phyloP scores from a whole-genome alignment of 2,329 filamentous ascomycete species.

The Colletotrichum graminicola region DNA sequence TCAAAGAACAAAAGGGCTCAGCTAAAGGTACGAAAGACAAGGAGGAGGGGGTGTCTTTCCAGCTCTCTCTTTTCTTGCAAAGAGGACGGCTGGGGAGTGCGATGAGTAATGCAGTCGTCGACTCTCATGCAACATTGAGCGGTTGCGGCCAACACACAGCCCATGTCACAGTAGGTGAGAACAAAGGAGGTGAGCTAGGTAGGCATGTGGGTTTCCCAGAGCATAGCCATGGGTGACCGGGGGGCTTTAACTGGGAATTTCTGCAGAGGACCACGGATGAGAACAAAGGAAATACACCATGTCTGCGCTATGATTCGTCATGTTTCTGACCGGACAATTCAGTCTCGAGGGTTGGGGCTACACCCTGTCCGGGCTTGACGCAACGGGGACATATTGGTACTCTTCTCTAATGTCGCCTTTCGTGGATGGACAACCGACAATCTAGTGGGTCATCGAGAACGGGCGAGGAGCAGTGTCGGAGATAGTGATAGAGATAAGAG shows the following conservation, averaged over 20 bases:
- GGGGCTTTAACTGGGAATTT: conserved; percentile 19
- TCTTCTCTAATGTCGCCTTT: neutral
- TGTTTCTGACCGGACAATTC: conserved; percentile 30
- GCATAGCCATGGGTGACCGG: conserved; percentile 26
- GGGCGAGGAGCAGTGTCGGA: neutral
- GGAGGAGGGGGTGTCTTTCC: conserved; percentile 12
- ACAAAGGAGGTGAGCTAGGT: conserved; percentile 37
- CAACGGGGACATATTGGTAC: neutral
- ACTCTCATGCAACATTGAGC: conserved; percentile 36
- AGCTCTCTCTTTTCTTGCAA: neutral
- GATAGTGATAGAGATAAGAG: no score
- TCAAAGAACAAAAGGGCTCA: conserved; percentile 34
- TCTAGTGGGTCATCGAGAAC: neutral
- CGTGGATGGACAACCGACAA: neutral
- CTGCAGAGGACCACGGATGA: conserved; percentile 28
- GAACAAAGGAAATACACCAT: conserved; percentile 39
- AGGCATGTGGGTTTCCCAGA: conserved; percentile 30
- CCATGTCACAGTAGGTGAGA: conserved; percentile 37
- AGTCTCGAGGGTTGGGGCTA: conserved; percentile 8
- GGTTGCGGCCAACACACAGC: conserved; percentile 39
- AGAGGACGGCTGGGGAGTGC: conserved; percentile 13
- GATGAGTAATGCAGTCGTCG: conserved; percentile 31
- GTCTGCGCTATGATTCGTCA: conserved; percentile 37
- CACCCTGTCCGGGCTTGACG: conserved; percentile 14
- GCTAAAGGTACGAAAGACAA: conserved; percentile 26